A percentile compares a stretch with the other conserved stretches of the same genome.
These are phyloP conservation scores for Phytophthora multivora DNA, from an alignment of 352 stramenopile species.

Conservation along the genomic window DNA sequence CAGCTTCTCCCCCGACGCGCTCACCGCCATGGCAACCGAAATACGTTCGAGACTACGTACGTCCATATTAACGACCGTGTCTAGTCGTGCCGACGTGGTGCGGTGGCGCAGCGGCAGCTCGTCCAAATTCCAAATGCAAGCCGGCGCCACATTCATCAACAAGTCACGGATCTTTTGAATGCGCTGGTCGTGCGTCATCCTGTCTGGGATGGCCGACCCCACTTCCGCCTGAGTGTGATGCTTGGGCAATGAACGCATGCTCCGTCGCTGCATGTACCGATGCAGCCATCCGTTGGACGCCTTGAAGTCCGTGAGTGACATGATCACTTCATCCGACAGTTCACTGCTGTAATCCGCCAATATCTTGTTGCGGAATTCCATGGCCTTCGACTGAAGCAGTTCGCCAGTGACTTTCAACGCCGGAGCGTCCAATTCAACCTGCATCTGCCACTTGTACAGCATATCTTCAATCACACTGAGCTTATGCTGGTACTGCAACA, in stretches of 20 bases:
- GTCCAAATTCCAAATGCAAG: conserved; percentile 80
- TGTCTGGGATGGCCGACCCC: conserved; percentile 3
- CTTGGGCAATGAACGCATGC: conserved; percentile 67
- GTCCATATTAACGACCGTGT: conserved; percentile 53
- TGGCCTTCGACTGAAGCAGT: conserved; percentile 74
- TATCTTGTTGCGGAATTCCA: conserved; percentile 86
- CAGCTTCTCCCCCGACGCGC: conserved; percentile 68
- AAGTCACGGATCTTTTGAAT: conserved; percentile 57
- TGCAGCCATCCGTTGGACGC: conserved; percentile 85
- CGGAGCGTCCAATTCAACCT: conserved; percentile 71
- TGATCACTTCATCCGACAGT: conserved; percentile 70
- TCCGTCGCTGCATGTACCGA: conserved; percentile 75
- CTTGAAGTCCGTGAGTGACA: conserved; percentile 86
- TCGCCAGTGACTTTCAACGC: conserved; percentile 78
- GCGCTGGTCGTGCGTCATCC: conserved; percentile 43
- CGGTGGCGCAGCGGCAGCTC: conserved; percentile 57
- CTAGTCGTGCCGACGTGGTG: conserved; percentile 41
- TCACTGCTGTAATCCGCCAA: conserved; percentile 70
- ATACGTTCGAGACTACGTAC: conserved; percentile 52
- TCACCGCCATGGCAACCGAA: conserved; percentile 61
- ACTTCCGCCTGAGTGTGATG: conserved; percentile 30
- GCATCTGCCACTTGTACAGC: conserved; percentile 87
- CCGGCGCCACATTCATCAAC: conserved; percentile 47
- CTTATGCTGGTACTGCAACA: conserved; percentile 86
- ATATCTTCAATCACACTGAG: conserved; percentile 87